A percentile compares a stretch with the other conserved stretches of the same genome.
phyloP scores from a whole-genome alignment of 2,329 filamentous ascomycete species.

The Fusarium sp. region DNA sequence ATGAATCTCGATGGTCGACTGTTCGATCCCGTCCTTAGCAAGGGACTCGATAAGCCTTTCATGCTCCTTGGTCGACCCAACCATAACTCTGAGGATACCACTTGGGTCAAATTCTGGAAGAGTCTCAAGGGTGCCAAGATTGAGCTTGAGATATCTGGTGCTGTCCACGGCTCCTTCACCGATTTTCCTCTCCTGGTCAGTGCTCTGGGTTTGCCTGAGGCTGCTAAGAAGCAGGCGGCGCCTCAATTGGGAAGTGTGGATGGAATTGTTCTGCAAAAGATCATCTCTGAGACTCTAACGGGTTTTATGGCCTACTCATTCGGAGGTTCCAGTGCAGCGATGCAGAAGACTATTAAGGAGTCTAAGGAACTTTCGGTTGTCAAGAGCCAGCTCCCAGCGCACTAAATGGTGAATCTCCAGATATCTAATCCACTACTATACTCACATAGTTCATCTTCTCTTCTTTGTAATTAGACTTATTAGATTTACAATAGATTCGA shows the following conservation, averaged over 20 bases:
- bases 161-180: slow-evolving; percentile 53
- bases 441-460: no score
- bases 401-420: neutral
- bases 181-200: slow-evolving; percentile 51
- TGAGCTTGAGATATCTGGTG: slow-evolving; percentile 46
- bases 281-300: slow-evolving; percentile 41
- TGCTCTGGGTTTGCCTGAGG: slow-evolving; percentile 41
- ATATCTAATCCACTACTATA: neutral
- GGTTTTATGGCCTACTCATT: slow-evolving; percentile 45
- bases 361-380: slow-evolving; percentile 39
- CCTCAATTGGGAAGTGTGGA: slow-evolving; percentile 32
- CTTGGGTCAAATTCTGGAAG: slow-evolving; percentile 53
- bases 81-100: slow-evolving; percentile 51
- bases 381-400: slow-evolving; percentile 28
- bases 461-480: no score
- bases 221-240: neutral
- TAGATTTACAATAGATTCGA: no score
- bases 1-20: slow-evolving; percentile 60
- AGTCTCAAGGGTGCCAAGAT: slow-evolving; percentile 47
- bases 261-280: slow-evolving; percentile 29
- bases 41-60: slow-evolving; percentile 52
- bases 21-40: slow-evolving; percentile 49
- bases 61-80: slow-evolving; percentile 50
- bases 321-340: slow-evolving; percentile 7
- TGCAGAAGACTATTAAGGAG: slow-evolving; percentile 18